Base-by-base conservation (phyloP, 2,329 filamentous ascomycete species). In the Fusarium sp. region DNA sequence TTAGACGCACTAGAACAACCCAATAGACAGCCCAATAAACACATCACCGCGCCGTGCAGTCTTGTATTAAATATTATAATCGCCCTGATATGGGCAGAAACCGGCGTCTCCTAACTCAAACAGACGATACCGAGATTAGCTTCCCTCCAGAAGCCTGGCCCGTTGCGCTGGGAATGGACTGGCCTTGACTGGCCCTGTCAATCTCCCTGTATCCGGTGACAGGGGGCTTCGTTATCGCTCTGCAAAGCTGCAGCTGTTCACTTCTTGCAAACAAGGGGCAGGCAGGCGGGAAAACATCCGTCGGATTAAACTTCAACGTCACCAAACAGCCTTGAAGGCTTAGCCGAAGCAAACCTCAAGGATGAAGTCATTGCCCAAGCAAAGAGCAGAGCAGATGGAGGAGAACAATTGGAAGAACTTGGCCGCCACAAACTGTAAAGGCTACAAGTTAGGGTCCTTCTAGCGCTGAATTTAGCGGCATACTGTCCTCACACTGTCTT, bases 41-140 rank as follows among this genome's bases (percentile, higher is more conserved):
- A 43, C 34, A 59, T 50, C 44, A 60, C 57, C 34, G 42, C 22
- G 31, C 49, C 14, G 22, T 24, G 31, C 22, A 50, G 36, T 40
- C 28, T 31, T 31, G 10, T 31, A 31, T 31, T 31, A 31, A 10
- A 31, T 33, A 40, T 44, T 58, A 43, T 51, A 53, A 66, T 59
- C 40, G 55, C 55, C 63, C 54, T 54, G 31, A 58, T 51, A 55
- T 73, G 55, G 56, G 43, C 50, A 58, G 42, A 63, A 59, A 56
- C 48, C 59, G 55, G 55, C 39, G n/a, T 63, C 60, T 46, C 65
- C 54, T 71, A 64, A 66, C 68, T 71, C 58, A 50, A 73, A 68
- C 56, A 56, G 72, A 63, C 45, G 58, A 73, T 71, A 60, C 72
- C 72, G 72, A 74, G 68, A 74, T 74, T 74, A 73, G 63, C 67